Evolutionary conservation across 345 rosid genomes (phyloP).

Genomic region (Linum usitatissimum): DNA sequence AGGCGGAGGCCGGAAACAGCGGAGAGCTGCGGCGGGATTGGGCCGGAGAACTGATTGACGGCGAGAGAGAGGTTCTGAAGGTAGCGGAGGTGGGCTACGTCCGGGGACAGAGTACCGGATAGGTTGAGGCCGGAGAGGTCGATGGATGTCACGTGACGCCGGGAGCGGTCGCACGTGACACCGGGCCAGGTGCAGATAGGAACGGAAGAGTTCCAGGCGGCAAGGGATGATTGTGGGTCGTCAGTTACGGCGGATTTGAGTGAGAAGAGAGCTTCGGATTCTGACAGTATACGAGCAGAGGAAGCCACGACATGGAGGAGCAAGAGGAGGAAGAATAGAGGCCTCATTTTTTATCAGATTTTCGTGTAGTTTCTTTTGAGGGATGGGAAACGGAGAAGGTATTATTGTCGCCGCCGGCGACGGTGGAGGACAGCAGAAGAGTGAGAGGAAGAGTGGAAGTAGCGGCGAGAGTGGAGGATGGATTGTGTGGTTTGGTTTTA

Average conservation of each 20-base stretch:
- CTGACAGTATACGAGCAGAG: conserved; percentile 32
- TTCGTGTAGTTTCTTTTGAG: no score
- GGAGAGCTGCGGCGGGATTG: conserved; percentile 54
- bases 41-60: conserved; percentile 50
- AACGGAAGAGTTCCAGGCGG: conserved; percentile 53
- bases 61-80: conserved; percentile 55
- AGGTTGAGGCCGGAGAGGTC: conserved; percentile 60
- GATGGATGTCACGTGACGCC: conserved; percentile 49
- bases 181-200: conserved; percentile 52
- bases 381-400: no score
- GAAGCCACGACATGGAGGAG: conserved; percentile 30
- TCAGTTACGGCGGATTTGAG: conserved; percentile 56
- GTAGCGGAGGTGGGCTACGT: conserved; percentile 44
- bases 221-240: conserved; percentile 41
- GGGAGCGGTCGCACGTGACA: conserved; percentile 57
- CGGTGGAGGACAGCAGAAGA: no score
- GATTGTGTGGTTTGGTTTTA: no score
- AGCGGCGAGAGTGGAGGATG: no score
- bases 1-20: conserved; percentile 43
- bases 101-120: conserved; percentile 57
- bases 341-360: conserved; percentile 30
- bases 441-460: no score
- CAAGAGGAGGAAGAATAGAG: conserved; percentile 24
- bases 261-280: conserved; percentile 61
- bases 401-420: no score